A percentile compares a stretch with the other conserved stretches of the same genome.
Conservation (phyloP, 495 filamentous ascomycete species). For the Cladorrhinum samala region DNA sequence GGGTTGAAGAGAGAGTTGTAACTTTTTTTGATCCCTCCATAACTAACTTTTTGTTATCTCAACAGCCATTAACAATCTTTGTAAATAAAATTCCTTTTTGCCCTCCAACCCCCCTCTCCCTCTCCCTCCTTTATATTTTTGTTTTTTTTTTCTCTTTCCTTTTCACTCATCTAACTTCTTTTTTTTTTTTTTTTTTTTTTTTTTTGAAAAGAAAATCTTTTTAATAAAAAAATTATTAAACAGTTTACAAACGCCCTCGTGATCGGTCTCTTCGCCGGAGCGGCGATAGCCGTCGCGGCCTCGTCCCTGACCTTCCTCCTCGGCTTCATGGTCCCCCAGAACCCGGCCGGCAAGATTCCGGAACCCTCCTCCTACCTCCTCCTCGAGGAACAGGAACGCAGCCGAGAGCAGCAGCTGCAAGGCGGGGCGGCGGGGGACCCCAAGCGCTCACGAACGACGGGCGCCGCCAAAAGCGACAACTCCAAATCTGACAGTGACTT, state of each 20-base stretch:
- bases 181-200: not conserved
- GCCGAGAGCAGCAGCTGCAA: too few species aligned
- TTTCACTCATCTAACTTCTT: slow-evolving; percentile 1
- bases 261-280: not conserved
- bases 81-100: too few species aligned
- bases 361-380: not conserved
- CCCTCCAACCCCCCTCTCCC: too few species aligned
- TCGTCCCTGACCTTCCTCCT: not conserved
- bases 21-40: not conserved
- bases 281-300: not conserved
- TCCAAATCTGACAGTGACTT: not conserved
- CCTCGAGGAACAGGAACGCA: too few species aligned
- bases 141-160: too few species aligned
- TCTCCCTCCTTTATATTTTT: too few species aligned
- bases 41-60: not conserved
- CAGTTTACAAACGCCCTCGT: not conserved
- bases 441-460: too few species aligned
- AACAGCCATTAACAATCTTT: too few species aligned
- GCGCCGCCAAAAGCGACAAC: too few species aligned
- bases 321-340: not conserved
- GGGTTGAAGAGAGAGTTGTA: not conserved
- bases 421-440: too few species aligned
- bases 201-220: slow-evolving; percentile 57
- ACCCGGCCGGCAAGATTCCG: not conserved
- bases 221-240: too few species aligned